Base-by-base conservation (phyloP, 2,329 filamentous ascomycete genomes). In the Cladosporium halotolerans region DNA sequence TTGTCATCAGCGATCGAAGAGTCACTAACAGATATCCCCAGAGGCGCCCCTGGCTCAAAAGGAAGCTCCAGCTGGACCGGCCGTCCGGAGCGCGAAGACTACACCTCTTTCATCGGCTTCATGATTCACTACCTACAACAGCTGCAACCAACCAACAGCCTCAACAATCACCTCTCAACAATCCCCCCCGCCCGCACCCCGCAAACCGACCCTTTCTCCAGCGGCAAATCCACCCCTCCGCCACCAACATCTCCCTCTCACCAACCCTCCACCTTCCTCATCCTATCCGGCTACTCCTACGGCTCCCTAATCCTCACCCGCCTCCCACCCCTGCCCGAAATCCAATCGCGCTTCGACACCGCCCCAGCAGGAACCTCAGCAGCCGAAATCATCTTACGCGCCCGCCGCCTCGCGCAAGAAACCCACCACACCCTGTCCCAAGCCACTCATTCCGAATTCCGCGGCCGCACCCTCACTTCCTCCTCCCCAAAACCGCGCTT, bases 51-150 rank as follows among this genome's bases (percentile, higher is more conserved):
- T 23, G 76, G 76, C 23, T 93, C 89, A 0, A 80, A 81, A 51
- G 90, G 90, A 4, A 79, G 79, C 46, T 96, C 91, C 0, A 92
- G 88, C 19, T 99, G 92, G 92, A 89, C 88, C 1, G 86, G 85
- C 3, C 87, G 82, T 60, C 81, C 88, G 0, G 93, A 97, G 67
- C 75, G 85, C 33, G 81, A 80, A 38, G 93, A 99, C 67, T 97
- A 95, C 70, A 79, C 81, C 47, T 88, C 89, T 9, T 80, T 95
- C 23, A 81, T 85, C n/a, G 89, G 84, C 8, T 92, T 96, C 65
- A 75, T 95, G 62, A 71, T 86, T 39, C 79, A 86, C 62, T 96
- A 95, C 64, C 71, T 89, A 39, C 79, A 85, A 57, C 73, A 76
- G 52, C 72, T 89, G 7, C 57, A 7, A 13, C 44, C 52, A 8